Conservation (phyloP, 331 rosid species). For the Pyracantha coccinea region DNA sequence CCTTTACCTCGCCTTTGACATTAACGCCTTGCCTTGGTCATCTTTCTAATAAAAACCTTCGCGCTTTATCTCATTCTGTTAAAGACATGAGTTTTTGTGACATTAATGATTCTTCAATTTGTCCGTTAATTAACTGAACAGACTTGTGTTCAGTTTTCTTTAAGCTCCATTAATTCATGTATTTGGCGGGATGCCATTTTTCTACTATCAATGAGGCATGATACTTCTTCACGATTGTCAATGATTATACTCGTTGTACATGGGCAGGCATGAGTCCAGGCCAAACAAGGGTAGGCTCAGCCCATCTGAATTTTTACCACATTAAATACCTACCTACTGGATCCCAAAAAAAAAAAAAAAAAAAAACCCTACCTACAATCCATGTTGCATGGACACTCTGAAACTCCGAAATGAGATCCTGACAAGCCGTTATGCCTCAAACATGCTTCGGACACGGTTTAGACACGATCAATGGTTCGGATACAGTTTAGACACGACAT, state of each 20-base stretch:
- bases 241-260: not conserved
- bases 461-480: too few relatives aligned
- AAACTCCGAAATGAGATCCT: too few relatives aligned
- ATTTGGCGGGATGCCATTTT: too few relatives aligned
- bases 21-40: not conserved
- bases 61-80: not conserved
- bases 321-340: too few relatives aligned
- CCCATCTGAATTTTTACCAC: not conserved
- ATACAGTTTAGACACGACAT: too few relatives aligned
- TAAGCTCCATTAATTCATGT: too few relatives aligned
- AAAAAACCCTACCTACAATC: too few relatives aligned
- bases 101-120: not conserved
- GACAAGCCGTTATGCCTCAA: too few relatives aligned
- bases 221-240: not conserved
- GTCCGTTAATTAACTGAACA: not conserved
- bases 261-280: not conserved
- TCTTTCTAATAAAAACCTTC: not conserved
- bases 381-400: too few relatives aligned
- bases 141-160: not conserved
- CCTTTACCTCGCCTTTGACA: not conserved
- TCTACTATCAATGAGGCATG: not conserved
- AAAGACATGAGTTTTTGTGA: not conserved
- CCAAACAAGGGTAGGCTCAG: not conserved
- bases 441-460: too few relatives aligned
- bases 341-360: too few relatives aligned